Conservation (phyloP, 225 moss, liverwort and hornwort species). For the Lunularia cruciata region DNA sequence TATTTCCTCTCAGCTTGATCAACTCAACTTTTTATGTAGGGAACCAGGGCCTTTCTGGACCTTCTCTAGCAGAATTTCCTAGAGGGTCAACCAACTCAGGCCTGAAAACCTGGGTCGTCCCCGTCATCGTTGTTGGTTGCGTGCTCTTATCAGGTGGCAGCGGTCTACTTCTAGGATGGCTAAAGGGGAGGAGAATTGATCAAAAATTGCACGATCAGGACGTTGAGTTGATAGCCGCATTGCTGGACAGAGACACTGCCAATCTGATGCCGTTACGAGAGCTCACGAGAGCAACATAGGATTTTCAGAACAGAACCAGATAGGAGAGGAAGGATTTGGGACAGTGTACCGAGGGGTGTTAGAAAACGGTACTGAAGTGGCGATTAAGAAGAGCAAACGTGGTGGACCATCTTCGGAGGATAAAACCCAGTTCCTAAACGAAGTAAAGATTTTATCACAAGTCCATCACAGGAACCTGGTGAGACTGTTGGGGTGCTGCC, state of each 20-base stretch:
- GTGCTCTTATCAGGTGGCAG: not conserved
- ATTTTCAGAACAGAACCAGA: not conserved
- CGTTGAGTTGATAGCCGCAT: not conserved
- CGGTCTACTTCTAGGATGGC: not conserved
- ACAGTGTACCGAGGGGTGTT: too few relatives aligned
- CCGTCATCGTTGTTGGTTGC: not conserved
- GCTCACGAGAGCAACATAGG: slow-evolving; percentile 33
- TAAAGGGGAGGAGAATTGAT: not conserved
- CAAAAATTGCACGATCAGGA: slow-evolving; percentile 4
- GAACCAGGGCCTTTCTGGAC: not conserved
- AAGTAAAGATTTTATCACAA: slow-evolving; percentile 27
- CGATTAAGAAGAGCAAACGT: too few relatives aligned
- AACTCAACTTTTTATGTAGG: not conserved
- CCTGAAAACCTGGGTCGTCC: not conserved
- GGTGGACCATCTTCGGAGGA: too few relatives aligned
- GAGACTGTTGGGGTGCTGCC: slow-evolving; percentile 24
- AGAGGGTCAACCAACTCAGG: too few relatives aligned
- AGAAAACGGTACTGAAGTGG: too few relatives aligned
- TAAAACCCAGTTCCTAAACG: slow-evolving; percentile 22
- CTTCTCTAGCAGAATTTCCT: not conserved
- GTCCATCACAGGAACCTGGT: slow-evolving; percentile 25
- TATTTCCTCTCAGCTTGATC: too few relatives aligned
- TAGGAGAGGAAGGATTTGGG: too few relatives aligned
- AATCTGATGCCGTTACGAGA: slow-evolving; percentile 20
- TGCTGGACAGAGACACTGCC: not conserved